Base-by-base conservation (phyloP, 2,329 filamentous ascomycete species). In the Pseudophaeomoniella oleicola region DNA sequence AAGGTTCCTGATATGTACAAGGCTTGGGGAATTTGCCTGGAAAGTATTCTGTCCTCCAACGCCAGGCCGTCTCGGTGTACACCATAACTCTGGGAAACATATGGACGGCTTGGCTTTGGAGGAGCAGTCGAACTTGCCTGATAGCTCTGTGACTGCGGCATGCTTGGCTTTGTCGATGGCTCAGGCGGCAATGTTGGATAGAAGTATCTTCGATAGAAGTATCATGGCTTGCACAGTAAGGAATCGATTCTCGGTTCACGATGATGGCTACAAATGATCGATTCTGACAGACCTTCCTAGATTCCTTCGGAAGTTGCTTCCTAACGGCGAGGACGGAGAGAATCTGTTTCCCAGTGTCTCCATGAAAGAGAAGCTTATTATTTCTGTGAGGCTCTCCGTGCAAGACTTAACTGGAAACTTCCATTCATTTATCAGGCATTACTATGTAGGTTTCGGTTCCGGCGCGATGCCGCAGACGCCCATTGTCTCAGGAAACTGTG, bases 81-180 rank as follows among this genome's bases (percentile, higher is more conserved):
- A 71, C 46, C 48, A 70, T 32, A 71, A 71, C 47, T 64, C 60
- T 1, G 66, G 59, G 2, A 66, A 71, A 38, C 59, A 66, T 45
- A 54, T 52, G 47, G 47, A 45, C 1, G 44, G 51, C 35, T 11
- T 40, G 46, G 31, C 32, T 44, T 53, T 54, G 14, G 53, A 65
- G 6, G 73, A 74, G 70, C 64, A 22, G 55, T 81, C 29, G 65
- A 71, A 39, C 76, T 81, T 48, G 59, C 78, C 6, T 4, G 62
- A 60, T 29, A 69, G 58, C 4, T 60, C 2, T 48, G 49, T 11
- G 51, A 54, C 9, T 55, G 54, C 2, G 53, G 54, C 0, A 40
- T 42, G 36, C 55, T 82, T 2, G 78, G 83, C 53, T 81, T 81
- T 44, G 55, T 83, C 2, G 78, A 84, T 53, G 66, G 83, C 16